Evolutionary conservation across 2,329 filamentous ascomycete genomes (phyloP), one percentile per base, ranked within the genome.

Genomic region (Emmonsiellopsis sp.): DNA sequence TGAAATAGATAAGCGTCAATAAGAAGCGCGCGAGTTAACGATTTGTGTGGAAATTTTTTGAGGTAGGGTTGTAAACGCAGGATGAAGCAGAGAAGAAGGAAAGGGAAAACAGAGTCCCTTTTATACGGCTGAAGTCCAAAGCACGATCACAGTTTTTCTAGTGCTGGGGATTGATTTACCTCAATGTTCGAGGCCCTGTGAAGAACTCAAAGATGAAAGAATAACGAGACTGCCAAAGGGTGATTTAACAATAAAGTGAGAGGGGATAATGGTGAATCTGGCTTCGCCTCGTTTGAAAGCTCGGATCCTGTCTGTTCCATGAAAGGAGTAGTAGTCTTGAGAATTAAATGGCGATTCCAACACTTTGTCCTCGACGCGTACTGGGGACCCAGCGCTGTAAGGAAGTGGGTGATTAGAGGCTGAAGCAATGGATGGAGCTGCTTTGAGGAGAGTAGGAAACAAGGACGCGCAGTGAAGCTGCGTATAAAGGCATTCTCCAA

Each of bases 401-500:
- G 31, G 27, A 27, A 21, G 17, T 9, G 10, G 40, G 46, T 7
- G 14, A 48, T 27, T 31, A 31, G 46, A 40, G 6, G 4, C 39
- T 42, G 40, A 42, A 39, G 34, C 27, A 3, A 6, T 40, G 14
- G 46, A 36, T 13, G 34, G 37, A n/a, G 13, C 34, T 21, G 17
- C 9, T 8, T 11, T 32, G 33, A 32, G 36, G 46, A 31, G 21
- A n/a, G 21, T 14, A 14, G 33, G 17, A 49, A 11, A 32, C 46
- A 49, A 49, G 36, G 17, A 9, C 3, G 13, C 11, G 27, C 34
- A 39, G 46, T 49, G 46, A 49, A 11, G 7, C 14, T n/a, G 14
- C 31, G 46, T 49, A 32, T 49, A 39, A 49, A 49, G 46, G 36
- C 17, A 49, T 49, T 49, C 46, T 49, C 46, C 17, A 39, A 39